phyloP scores from a whole-genome alignment of 768 basidiomycete species.

The Amanita phalloides region DNA sequence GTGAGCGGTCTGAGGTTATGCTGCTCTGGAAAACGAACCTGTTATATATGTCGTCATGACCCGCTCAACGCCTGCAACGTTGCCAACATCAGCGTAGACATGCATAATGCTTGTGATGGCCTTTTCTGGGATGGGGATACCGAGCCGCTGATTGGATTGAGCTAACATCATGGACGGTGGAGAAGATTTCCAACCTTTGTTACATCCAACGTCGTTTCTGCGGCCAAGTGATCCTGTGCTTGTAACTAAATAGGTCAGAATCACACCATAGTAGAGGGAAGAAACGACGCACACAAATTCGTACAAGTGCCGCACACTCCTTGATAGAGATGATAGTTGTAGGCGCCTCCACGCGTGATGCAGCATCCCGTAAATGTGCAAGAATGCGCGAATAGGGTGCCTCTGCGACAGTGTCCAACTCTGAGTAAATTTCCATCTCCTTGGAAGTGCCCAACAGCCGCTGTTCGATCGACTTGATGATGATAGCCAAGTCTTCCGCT shows the following conservation, averaged over 20 bases:
- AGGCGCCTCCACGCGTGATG: slow-evolving; percentile 21
- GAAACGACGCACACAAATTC: slow-evolving; percentile 31
- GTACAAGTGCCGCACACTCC: slow-evolving; percentile 48
- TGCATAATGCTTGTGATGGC: slow-evolving; percentile 36
- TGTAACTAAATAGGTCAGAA: slow-evolving; percentile 26
- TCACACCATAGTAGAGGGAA: background rate
- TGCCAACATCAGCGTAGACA: slow-evolving; percentile 35
- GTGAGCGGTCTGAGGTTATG: background rate
- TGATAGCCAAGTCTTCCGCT: slow-evolving; percentile 21
- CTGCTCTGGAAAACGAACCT: slow-evolving; percentile 22
- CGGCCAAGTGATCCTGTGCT: slow-evolving; percentile 34
- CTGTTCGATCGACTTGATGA: slow-evolving; percentile 24
- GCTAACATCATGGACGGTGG: background rate
- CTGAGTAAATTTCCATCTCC: slow-evolving; percentile 2
- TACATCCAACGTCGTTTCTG: slow-evolving; percentile 38
- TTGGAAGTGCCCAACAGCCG: slow-evolving; percentile 16
- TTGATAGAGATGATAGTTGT: slow-evolving; percentile 33
- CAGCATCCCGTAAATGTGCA: slow-evolving; percentile 20
- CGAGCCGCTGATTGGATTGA: slow-evolving; percentile 25
- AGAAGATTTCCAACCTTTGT: slow-evolving; percentile 34
- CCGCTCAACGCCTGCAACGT: slow-evolving; percentile 33
- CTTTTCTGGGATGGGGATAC: slow-evolving; percentile 28
- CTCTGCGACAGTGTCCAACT: slow-evolving; percentile 1
- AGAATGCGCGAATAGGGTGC: slow-evolving; percentile 23
- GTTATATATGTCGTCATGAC: slow-evolving; percentile 30